These are phyloP conservation scores for Aspergillus pseudoterreus DNA, from an alignment of 2,329 filamentous ascomycete genomes.

Conservation along the genomic window DNA sequence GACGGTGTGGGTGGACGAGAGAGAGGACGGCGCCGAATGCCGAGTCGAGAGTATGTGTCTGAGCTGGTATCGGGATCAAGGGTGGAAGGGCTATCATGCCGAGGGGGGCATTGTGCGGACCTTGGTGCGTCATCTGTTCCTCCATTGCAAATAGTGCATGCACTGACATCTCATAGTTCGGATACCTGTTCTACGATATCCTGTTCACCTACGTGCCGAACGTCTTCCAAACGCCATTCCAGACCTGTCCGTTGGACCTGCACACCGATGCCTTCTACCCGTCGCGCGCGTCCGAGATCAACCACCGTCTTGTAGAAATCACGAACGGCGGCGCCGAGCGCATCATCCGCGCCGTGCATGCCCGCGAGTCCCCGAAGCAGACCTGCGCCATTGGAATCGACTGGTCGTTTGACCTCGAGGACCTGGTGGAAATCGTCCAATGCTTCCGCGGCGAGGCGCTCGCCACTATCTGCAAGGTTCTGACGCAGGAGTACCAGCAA, in stretches of 20 bases:
- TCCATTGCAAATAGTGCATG: not conserved
- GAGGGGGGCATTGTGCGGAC: constrained; percentile 93
- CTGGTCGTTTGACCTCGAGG: constrained; percentile 79
- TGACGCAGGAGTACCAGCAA: constrained; percentile 90
- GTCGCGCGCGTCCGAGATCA: constrained; percentile 81
- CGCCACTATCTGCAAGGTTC: constrained; percentile 81
- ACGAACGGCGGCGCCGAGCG: constrained; percentile 71
- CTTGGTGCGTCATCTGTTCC: constrained; percentile 42
- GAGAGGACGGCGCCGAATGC: constrained; percentile 64
- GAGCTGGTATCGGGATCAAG: constrained; percentile 73
- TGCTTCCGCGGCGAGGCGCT: constrained; percentile 80
- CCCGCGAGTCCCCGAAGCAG: constrained; percentile 62
- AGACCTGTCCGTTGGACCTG: constrained; percentile 88
- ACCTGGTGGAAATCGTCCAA: constrained; percentile 71
- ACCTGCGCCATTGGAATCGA: constrained; percentile 90
- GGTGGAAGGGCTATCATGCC: constrained; percentile 92
- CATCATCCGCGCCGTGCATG: constrained; percentile 67
- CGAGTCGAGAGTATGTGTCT: constrained; percentile 93
- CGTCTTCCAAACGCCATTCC: constrained; percentile 93
- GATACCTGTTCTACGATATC: constrained; percentile 88
- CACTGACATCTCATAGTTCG: constrained; percentile 50
- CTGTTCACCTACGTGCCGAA: constrained; percentile 92
- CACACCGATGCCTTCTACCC: constrained; percentile 92
- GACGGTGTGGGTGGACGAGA: constrained; percentile 85
- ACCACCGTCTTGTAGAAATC: constrained; percentile 79